Evolutionary conservation across 1,284 basidiomycete genomes (phyloP), one percentile per base, ranked within the genome.

Genomic region (Rhodotorula sp.): DNA sequence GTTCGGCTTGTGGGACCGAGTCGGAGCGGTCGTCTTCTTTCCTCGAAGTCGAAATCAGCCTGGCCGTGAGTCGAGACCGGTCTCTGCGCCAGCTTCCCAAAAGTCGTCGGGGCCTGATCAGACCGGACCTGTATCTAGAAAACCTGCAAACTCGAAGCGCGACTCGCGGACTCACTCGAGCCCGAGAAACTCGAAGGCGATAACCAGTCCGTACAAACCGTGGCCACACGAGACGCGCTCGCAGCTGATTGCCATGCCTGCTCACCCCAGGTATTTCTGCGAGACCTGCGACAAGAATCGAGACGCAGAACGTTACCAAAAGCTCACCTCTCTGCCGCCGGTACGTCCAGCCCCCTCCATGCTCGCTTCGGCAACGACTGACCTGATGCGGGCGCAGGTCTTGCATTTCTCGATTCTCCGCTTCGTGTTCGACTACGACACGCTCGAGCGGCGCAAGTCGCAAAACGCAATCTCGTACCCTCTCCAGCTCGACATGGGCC

Each of bases 341-440:
- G 88, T 91, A 14, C n/a, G 74, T 69, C 48, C 26, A 42, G 1
- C 45, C 46, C 30, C n/a, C 54, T 29, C 18, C 46, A 14, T 22
- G 30, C 24, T 55, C 29, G 26, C 44, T 4, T 42, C 33, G 2
- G 24, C 12, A 7, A 33, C 15, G 12, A 12, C 18, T 46, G 26
- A 49, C 45, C 30, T 33, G 55, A 20, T 37, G 42, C 42, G 24
- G 3, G 0, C 20, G 22, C 67, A 79, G 79, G 79, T 83, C 4
- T 84, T 96, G 1, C 91, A 96, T 80, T 89, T 96, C 76, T 92
- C 91, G 22, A 82, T 96, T 58, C 85, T 94, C 65, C 89, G 94
- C 26, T 96, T 96, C 80, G 87, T 91, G 37, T 96, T 89, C 77
- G 91, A 94, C 79, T 76, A 89, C 18, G 64, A 72, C n/a, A 59